Conservation (phyloP, 2,329 filamentous ascomycete species). For the Alternaria brassicae region DNA sequence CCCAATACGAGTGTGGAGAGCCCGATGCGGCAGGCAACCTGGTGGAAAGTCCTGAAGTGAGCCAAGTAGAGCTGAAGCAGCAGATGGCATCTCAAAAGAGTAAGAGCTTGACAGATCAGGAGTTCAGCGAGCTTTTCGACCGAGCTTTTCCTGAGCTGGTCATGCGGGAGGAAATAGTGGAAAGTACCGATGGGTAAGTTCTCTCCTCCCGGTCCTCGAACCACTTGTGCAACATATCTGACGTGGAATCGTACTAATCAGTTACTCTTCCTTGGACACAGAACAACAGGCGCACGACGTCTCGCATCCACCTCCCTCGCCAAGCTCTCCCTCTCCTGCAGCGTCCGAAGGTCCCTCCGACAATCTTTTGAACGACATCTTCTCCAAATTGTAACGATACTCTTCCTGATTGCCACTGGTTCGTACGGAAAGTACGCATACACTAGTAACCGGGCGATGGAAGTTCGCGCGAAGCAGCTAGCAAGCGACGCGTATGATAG, state of each 20-base stretch:
- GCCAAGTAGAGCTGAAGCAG: slow-evolving; percentile 75
- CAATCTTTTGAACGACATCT: slow-evolving; percentile 85
- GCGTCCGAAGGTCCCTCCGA: slow-evolving; percentile 78
- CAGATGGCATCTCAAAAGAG: slow-evolving; percentile 77
- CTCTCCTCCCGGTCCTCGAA: slow-evolving; percentile 22
- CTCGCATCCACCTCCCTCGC: slow-evolving; percentile 90
- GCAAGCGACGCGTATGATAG: slow-evolving; percentile 85
- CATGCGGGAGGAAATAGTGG: slow-evolving; percentile 66
- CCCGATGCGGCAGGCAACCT: slow-evolving; percentile 68
- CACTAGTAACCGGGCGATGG: slow-evolving; percentile 68
- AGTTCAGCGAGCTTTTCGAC: slow-evolving; percentile 89
- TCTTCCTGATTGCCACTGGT: slow-evolving; percentile 58
- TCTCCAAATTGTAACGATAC: slow-evolving; percentile 72
- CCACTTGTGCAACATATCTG: slow-evolving; percentile 38
- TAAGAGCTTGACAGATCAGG: slow-evolving; percentile 82
- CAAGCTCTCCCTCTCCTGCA: slow-evolving; percentile 84
- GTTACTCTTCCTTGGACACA: slow-evolving; percentile 75
- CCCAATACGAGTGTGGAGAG: slow-evolving; percentile 89
- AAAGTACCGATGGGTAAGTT: slow-evolving; percentile 65
- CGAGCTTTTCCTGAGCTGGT: slow-evolving; percentile 76
- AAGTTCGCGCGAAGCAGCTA: slow-evolving; percentile 78
- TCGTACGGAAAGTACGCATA: slow-evolving; percentile 72
- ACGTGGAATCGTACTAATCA: slow-evolving; percentile 75
- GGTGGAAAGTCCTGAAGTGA: slow-evolving; percentile 69
- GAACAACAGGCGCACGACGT: slow-evolving; percentile 69